Evolutionary conservation across 2,329 filamentous ascomycete genomes (phyloP), one percentile per base, ranked within the genome.

Genomic region (Thelonectria olida): DNA sequence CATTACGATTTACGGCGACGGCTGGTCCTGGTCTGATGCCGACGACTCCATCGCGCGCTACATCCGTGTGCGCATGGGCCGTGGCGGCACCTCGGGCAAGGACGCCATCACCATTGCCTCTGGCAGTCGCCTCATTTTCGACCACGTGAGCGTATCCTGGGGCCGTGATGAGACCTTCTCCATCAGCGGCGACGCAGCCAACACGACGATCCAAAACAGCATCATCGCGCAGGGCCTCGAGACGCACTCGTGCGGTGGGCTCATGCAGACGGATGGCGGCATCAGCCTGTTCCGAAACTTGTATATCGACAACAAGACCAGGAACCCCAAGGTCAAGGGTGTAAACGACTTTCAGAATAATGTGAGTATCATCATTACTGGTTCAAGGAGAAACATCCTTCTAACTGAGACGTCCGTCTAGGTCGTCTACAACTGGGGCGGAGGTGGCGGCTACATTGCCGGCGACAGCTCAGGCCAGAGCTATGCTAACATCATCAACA

Each of bases 281-380:
- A 73, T 85, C 31, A 82, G 79, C 15, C 76, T 84, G 5, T 85
- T 85, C 71, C 76, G 84, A 4, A 86, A 86, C 66, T 69, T 87
- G 28, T 87, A 85, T 68, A 82, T 85, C 55, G 83, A 85, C 62
- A 86, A 84, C 64, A 85, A 87, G 69, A 87, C 83, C 9, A 78
- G 84, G 2, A 85, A 86, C 60, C 84, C 84, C 1, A 85, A 85
- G 61, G 82, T 85, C 49, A 87, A 87, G 69, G 84, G 83, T 1
- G 79, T 82, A 3, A 86, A 85, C 22, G 83, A 86, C 65, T 86
- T 85, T 55, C 78, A 78, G 59, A 81, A 81, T 60, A 81, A 79
- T 39, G 70, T 71, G 23, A 52, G 66, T 41, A 1, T 1, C 15
- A 19, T 17, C 10, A 15, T 2, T 4, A 2, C 2, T 2, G 9